Evolutionary conservation across 208 protist genomes (phyloP).

Genomic region (Polymyxa betae): DNA sequence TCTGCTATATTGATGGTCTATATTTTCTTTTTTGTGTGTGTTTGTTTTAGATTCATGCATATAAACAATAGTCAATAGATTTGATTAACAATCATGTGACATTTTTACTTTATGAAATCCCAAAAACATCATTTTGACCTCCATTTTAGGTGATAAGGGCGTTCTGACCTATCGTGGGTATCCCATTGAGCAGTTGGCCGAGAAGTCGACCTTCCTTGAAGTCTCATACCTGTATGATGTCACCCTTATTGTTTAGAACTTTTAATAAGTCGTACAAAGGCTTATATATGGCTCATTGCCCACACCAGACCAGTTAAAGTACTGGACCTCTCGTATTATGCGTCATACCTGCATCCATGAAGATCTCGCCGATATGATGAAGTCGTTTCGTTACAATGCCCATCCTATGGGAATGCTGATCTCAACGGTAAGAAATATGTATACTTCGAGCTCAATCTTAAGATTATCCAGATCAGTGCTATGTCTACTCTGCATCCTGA

Average conservation of each 20-base stretch:
- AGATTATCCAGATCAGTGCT: not conserved
- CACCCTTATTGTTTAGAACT: not conserved
- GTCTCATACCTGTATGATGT: conserved; percentile 55
- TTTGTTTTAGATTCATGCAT: too few species aligned
- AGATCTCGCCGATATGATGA: conserved; percentile 72
- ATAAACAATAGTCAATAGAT: conserved; percentile 5
- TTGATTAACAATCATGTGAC: not conserved
- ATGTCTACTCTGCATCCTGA: conserved; percentile 53
- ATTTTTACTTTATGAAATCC: not conserved
- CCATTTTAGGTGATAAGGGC: conserved; percentile 71
- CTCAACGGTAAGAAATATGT: not conserved
- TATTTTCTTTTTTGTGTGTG: too few species aligned
- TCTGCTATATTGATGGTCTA: conserved; percentile 62
- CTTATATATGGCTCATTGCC: conserved; percentile 69
- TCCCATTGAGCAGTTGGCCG: conserved; percentile 64
- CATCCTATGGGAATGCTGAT: conserved; percentile 77
- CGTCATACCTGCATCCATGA: conserved; percentile 75
- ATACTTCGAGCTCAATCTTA: not conserved
- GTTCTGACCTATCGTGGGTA: conserved; percentile 73
- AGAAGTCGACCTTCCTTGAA: conserved; percentile 64
- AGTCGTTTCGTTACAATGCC: conserved; percentile 75
- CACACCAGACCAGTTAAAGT: conserved; percentile 64
- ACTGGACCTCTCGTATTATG: conserved; percentile 68
- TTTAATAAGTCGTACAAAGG: not conserved
- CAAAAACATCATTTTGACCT: conserved; percentile 1